A percentile compares a stretch with the other conserved stretches of the same genome.
These are phyloP conservation scores for Fomitopsis pulvina DNA, from an alignment of 768 basidiomycete species.

Conservation along the genomic window DNA sequence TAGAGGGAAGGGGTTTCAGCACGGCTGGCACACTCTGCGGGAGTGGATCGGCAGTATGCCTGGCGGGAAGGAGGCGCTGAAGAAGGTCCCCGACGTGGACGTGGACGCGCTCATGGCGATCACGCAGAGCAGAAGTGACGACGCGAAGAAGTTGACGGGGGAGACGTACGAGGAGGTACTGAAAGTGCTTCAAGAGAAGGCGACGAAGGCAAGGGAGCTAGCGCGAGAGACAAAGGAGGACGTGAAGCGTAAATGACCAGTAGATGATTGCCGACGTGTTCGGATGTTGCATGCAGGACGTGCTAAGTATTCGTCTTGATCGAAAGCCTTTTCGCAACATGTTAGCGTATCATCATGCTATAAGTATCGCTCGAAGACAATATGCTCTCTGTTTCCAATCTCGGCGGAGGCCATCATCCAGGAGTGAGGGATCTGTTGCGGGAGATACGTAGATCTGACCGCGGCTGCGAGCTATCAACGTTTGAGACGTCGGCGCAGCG, in stretches of 20 bases:
- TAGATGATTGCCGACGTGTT: neutral
- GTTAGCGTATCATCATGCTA: no score
- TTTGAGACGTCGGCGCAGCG: no score
- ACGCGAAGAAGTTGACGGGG: slow-evolving; percentile 24
- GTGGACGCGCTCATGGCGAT: slow-evolving; percentile 16
- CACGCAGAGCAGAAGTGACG: slow-evolving; percentile 19
- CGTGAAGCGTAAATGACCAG: slow-evolving; percentile 11
- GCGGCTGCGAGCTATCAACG: no score
- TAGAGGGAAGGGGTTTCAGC: slow-evolving; percentile 5
- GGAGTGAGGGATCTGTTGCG: no score
- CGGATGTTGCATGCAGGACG: neutral
- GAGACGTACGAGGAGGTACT: slow-evolving; percentile 25
- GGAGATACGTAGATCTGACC: no score
- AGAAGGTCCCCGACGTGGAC: slow-evolving; percentile 18
- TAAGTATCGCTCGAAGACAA: no score
- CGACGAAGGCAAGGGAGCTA: slow-evolving; percentile 22
- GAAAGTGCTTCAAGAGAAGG: slow-evolving; percentile 26
- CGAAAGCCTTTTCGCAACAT: no score
- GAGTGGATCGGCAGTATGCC: slow-evolving; percentile 22
- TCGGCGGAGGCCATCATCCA: no score
- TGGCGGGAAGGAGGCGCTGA: slow-evolving; percentile 23
- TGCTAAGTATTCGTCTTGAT: no score
- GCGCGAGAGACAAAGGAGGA: slow-evolving; percentile 20
- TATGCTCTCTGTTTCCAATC: no score
- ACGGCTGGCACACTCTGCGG: slow-evolving; percentile 21